Conservation (phyloP, 805 yeast genomes). For the Metschnikowia baotianmanensis region DNA sequence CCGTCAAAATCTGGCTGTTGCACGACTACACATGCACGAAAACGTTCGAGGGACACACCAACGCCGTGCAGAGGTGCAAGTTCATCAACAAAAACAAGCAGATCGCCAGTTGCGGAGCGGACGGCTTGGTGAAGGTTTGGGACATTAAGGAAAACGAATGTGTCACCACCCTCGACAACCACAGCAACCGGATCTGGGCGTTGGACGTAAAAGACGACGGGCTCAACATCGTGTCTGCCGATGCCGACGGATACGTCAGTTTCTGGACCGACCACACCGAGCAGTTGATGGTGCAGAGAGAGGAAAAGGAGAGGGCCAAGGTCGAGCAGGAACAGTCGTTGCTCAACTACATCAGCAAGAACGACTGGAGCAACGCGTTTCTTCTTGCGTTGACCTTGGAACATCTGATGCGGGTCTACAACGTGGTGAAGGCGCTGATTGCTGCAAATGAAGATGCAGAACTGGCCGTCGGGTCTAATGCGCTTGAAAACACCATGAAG, state of each 20-base stretch:
- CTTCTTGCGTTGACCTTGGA: slow-evolving; percentile 79
- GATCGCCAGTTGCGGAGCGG: slow-evolving; percentile 83
- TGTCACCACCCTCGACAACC: slow-evolving; percentile 81
- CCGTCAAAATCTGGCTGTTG: slow-evolving; percentile 85
- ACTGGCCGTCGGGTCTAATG: slow-evolving; percentile 52
- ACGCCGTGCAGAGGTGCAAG: slow-evolving; percentile 80
- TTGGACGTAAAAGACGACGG: slow-evolving; percentile 67
- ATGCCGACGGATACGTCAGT: slow-evolving; percentile 90
- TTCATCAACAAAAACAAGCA: slow-evolving; percentile 69
- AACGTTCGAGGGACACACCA: slow-evolving; percentile 93
- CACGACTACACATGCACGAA: slow-evolving; percentile 69
- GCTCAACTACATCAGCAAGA: slow-evolving; percentile 64
- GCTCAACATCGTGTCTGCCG: slow-evolving; percentile 73
- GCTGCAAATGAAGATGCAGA: slow-evolving; percentile 47
- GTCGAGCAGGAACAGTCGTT: slow-evolving; percentile 90
- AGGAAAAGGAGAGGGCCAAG: slow-evolving; percentile 50
- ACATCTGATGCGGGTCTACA: slow-evolving; percentile 86
- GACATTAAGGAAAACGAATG: slow-evolving; percentile 67
- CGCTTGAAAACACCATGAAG: slow-evolving; percentile 63
- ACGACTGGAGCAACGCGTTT: slow-evolving; percentile 89
- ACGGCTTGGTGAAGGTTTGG: slow-evolving; percentile 93
- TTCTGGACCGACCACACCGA: slow-evolving; percentile 89
- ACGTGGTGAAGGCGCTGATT: slow-evolving; percentile 65
- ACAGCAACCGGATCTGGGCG: slow-evolving; percentile 94
- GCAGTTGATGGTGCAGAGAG: slow-evolving; percentile 51